phyloP scores from a whole-genome alignment of 805 yeast species.

The Pichia nakasei region DNA sequence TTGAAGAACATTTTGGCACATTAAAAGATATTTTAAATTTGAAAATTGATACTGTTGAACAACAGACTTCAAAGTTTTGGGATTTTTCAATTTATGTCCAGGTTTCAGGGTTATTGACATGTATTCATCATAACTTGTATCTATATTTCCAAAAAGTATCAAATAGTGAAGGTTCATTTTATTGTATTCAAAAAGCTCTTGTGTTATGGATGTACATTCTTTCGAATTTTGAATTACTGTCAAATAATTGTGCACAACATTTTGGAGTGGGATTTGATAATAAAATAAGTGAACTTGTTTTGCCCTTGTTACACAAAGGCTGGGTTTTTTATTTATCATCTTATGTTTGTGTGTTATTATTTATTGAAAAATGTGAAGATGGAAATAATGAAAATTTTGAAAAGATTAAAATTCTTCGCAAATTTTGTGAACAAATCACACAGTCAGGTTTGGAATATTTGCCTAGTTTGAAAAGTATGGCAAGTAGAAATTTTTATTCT shows the following conservation, averaged over 20 bases:
- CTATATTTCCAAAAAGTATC: conserved; percentile 29
- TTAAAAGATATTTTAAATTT: conserved; percentile 20
- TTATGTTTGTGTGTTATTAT: conserved; percentile 7
- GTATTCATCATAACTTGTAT: conserved; percentile 35
- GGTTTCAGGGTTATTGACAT: conserved; percentile 28
- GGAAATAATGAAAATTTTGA: neutral
- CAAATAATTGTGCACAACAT: conserved; percentile 22
- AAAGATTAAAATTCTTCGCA: neutral
- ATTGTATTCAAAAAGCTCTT: conserved; percentile 30
- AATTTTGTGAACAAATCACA: conserved; percentile 10
- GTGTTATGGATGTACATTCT: conserved; percentile 26
- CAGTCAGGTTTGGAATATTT: conserved; percentile 34
- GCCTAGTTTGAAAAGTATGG: conserved; percentile 35
- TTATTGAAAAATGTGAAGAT: neutral
- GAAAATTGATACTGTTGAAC: conserved; percentile 12
- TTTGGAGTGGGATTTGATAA: conserved; percentile 32
- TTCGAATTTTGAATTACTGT: conserved; percentile 29
- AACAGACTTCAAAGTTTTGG: conserved; percentile 19
- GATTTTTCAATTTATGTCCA: conserved; percentile 18
- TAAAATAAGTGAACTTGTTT: conserved; percentile 30
- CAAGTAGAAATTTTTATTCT: conserved; percentile 55
- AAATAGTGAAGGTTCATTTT: conserved; percentile 30
- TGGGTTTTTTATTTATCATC: conserved; percentile 16
- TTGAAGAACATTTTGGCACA: conserved; percentile 26
- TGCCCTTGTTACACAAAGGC: conserved; percentile 31